phyloP scores from a whole-genome alignment of 352 stramenopile genomes.

The Globisporangium camurandrum region DNA sequence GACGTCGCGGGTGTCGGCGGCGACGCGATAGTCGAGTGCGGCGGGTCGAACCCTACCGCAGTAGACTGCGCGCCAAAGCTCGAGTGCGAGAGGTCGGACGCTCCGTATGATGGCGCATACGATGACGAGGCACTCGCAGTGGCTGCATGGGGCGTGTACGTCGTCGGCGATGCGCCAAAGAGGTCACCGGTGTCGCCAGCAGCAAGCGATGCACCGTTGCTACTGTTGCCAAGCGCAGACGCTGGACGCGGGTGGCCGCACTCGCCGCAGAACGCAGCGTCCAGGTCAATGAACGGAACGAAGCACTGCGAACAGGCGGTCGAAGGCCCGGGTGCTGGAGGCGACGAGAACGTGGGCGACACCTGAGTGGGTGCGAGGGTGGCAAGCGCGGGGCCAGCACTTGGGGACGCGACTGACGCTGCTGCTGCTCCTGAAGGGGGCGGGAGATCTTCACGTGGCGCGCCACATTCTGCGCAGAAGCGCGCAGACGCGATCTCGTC shows the following conservation, averaged over 20 bases:
- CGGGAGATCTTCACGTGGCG: constrained; percentile 54
- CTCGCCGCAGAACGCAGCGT: constrained; percentile 65
- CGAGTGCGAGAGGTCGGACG: constrained; percentile 10
- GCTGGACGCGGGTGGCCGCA: constrained; percentile 47
- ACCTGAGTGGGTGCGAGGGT: constrained; percentile 10
- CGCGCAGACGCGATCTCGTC: constrained; percentile 72
- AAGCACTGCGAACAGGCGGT: constrained; percentile 38
- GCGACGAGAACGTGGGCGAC: constrained; percentile 11
- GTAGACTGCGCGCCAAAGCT: constrained; percentile 18
- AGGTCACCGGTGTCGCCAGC: constrained; percentile 45
- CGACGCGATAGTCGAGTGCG: constrained; percentile 13
- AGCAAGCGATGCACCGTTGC: not conserved
- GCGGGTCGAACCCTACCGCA: constrained; percentile 21
- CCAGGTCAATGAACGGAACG: constrained; percentile 40
- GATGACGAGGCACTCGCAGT: not conserved
- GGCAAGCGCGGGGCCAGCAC: constrained; percentile 5
- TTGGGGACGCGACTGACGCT: not conserved
- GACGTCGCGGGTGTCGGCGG: constrained; percentile 13
- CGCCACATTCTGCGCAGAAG: constrained; percentile 79
- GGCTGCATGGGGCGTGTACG: constrained; percentile 7
- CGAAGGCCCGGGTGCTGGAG: not conserved
- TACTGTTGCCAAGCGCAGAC: constrained; percentile 3
- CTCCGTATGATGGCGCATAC: constrained; percentile 1
- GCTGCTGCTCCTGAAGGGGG: constrained; percentile 9
- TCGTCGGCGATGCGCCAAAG: constrained; percentile 36